A percentile compares a stretch with the other conserved stretches of the same genome.
Evolutionary conservation across 345 rosid genomes (phyloP).

Genomic region (Populus euphratica): DNA sequence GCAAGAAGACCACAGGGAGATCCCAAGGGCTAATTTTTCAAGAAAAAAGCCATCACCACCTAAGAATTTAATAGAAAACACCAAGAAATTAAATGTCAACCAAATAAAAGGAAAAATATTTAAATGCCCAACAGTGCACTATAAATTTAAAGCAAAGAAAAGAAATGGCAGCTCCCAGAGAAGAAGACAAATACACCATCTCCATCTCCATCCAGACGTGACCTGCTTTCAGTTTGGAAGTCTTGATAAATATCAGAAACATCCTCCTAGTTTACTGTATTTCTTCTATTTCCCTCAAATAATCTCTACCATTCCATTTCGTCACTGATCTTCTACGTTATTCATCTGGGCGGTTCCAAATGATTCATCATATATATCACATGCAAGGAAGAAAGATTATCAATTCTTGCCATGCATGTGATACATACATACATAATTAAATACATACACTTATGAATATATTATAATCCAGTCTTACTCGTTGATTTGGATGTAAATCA

Average conservation of each 20-base stretch:
- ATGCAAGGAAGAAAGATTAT: background rate
- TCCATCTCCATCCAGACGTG: background rate
- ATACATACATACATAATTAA: no score
- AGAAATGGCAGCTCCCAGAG: constrained; percentile 35
- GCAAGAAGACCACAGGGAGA: constrained; percentile 9
- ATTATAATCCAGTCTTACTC: no score
- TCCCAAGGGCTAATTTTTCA: constrained; percentile 25
- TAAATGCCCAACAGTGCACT: constrained; percentile 22
- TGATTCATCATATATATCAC: background rate
- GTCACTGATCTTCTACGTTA: background rate
- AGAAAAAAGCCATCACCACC: constrained; percentile 31
- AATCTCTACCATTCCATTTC: background rate
- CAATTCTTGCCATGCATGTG: background rate
- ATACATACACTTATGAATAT: no score
- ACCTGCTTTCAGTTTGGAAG: background rate
- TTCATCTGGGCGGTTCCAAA: background rate
- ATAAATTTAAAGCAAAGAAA: constrained; percentile 14
- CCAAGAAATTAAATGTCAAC: constrained; percentile 65
- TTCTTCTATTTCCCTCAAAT: background rate
- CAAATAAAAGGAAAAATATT: constrained; percentile 34
- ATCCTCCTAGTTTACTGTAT: background rate
- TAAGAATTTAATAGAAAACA: constrained; percentile 52
- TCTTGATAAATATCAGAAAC: background rate
- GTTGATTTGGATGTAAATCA: no score
- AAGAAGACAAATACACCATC: background rate